Evolutionary conservation across 129 eudicot species (phyloP).

Genomic region (Flaveria robusta): DNA sequence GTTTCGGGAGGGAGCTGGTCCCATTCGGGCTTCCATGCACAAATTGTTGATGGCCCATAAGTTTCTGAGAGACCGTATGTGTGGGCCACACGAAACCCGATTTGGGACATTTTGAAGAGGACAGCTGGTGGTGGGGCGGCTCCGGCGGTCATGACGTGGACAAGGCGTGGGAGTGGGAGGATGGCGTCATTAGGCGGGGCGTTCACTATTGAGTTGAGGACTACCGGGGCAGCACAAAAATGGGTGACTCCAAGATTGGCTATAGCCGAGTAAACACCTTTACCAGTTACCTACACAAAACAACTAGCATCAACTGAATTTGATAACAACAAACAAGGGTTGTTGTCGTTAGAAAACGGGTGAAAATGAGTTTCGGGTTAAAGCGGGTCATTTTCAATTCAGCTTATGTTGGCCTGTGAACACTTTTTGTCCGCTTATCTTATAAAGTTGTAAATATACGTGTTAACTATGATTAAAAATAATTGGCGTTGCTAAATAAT

Average conservation of each 20-base stretch:
- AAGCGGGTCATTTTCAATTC: neutral
- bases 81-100: constrained; percentile 76
- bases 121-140: constrained; percentile 91
- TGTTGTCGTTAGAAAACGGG: neutral
- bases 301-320: too few relatives aligned
- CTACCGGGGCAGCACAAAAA: constrained; percentile 92
- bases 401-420: neutral
- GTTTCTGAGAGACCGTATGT: constrained; percentile 90
- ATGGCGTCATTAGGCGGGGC: constrained; percentile 58
- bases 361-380: neutral
- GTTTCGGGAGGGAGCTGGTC: constrained; percentile 57
- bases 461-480: neutral
- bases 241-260: constrained; percentile 79
- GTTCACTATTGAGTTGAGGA: constrained; percentile 75
- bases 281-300: constrained; percentile 60
- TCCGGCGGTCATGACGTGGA: constrained; percentile 89
- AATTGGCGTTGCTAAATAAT: neutral
- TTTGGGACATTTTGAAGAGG: constrained; percentile 63
- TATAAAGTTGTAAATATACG: neutral
- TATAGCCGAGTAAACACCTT: constrained; percentile 72
- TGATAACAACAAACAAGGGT: too few relatives aligned
- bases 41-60: constrained; percentile 80
- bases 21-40: constrained; percentile 97
- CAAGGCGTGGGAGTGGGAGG: constrained; percentile 67
- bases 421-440: neutral